A percentile compares a stretch with the other conserved stretches of the same genome.
Evolutionary conservation across 164 flowering plant species (phyloP).

Genomic region (Piper betle): DNA sequence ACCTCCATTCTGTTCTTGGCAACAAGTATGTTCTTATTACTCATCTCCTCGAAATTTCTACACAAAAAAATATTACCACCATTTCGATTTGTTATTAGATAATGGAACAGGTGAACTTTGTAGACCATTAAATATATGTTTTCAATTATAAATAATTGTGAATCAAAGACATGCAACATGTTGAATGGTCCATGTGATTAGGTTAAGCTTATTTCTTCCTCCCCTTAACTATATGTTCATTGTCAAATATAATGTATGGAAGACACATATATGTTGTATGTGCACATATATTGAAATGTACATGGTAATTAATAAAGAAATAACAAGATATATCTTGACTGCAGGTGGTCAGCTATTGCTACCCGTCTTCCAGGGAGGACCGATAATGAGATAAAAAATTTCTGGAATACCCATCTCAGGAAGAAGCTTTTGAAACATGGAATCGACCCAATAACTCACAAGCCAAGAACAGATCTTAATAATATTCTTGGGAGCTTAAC

Average conservation of each 20-base stretch:
- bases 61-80: background rate
- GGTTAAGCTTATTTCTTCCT: too few species aligned
- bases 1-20: slow-evolving; percentile 53
- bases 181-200: too few species aligned
- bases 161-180: too few species aligned
- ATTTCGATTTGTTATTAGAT: background rate
- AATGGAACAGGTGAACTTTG: background rate
- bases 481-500: slow-evolving; percentile 28
- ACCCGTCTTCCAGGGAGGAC: slow-evolving; percentile 61
- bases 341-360: slow-evolving; percentile 72
- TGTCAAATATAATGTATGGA: too few species aligned
- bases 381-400: slow-evolving; percentile 63
- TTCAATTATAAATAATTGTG: too few species aligned
- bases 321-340: background rate
- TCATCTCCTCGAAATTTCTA: background rate
- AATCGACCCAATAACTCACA: slow-evolving; percentile 57
- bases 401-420: slow-evolving; percentile 58
- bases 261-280: too few species aligned
- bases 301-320: too few species aligned
- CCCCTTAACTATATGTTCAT: too few species aligned
- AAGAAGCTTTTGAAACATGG: slow-evolving; percentile 55
- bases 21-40: slow-evolving; percentile 33
- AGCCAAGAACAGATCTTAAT: slow-evolving; percentile 37
- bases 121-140: background rate
- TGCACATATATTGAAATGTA: too few species aligned